Evolutionary conservation across 2,329 filamentous ascomycete species (phyloP), one percentile per base, ranked within the genome.

Genomic region (Nannizziopsis barbatae): DNA sequence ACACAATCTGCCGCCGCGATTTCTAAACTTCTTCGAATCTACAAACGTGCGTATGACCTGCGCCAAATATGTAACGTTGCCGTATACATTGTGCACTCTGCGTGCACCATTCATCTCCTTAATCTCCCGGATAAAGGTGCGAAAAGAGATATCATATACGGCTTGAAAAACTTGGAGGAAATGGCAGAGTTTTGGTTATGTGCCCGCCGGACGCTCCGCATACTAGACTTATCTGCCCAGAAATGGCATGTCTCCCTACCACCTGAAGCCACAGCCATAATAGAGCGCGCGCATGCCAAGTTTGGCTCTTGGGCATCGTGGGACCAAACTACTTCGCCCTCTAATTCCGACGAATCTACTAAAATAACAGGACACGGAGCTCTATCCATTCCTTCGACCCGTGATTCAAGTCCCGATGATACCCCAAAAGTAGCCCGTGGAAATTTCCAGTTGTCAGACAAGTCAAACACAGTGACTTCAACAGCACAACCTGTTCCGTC

Each of bases 41-140:
- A 96, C 68, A 95, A 94, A 65, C 86, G 90, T 56, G 83, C 83
- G 1, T 93, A 95, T 65, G 87, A 90, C 8, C 70, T 96, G 10
- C 81, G 87, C 3, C 90, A 96, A 62, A 95, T 98, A 31, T 94
- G 86, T 68, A 96, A 96, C 60, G 87, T 96, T 58, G 89, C 85
- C 2, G 88, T 96, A 0, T 98, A 98, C 65, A 95, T 96, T 67
- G 76, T 85, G 0, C 90, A 96, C 64, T 92, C 87, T 3, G 89
- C 92, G 27, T 95, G 88, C 62, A 95, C 88, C 0, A 93, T 96
- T 35, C 92, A 96, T 59, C 71, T 98, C 15, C 79, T 98, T 32
- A 95, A 95, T 56, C 72, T 96, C 1, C 89, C 89, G 0, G 89
- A 95, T 57, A 95, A 92, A 68, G 92, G 86, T 27, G 87, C 92